Conservation (phyloP, 805 yeast species). For the Pichia thaimueangensis region DNA sequence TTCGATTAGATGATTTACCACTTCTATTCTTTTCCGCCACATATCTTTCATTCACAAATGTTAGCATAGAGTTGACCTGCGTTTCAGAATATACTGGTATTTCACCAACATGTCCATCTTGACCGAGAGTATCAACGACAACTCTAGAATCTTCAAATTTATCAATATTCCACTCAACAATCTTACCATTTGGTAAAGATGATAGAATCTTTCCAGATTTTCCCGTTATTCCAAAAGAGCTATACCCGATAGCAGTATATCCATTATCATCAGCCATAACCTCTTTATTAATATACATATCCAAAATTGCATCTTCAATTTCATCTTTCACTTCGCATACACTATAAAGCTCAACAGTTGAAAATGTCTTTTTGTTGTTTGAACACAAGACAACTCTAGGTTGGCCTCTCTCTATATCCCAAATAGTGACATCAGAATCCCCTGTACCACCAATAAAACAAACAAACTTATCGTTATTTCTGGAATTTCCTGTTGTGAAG, state of each 20-base stretch:
- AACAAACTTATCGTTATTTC: conserved; percentile 37
- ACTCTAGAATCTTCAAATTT: conserved; percentile 29
- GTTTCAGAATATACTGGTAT: conserved; percentile 24
- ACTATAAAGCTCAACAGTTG: conserved; percentile 23
- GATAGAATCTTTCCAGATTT: conserved; percentile 14
- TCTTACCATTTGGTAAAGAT: conserved; percentile 17
- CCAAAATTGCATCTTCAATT: conserved; percentile 20
- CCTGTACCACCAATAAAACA: conserved; percentile 65
- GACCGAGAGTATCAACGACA: conserved; percentile 19
- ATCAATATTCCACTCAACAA: conserved; percentile 36
- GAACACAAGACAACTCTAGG: conserved; percentile 35
- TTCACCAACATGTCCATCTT: conserved; percentile 8
- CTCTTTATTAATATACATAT: conserved; percentile 12
- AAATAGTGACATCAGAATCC: conserved; percentile 53
- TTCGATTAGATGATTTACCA: neutral
- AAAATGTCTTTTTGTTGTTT: conserved; percentile 16
- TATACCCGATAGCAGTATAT: conserved; percentile 20
- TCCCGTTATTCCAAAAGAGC: conserved; percentile 6
- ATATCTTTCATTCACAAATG: conserved; percentile 36
- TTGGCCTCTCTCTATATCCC: conserved; percentile 65
- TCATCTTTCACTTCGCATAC: conserved; percentile 21
- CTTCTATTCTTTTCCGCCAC: conserved; percentile 8
- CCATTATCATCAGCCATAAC: conserved; percentile 18
- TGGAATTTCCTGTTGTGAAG: conserved; percentile 27
- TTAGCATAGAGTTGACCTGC: conserved; percentile 34